Evolutionary conservation across 2,329 filamentous ascomycete genomes (phyloP).

Genomic region (Verticillium alfalfae): DNA sequence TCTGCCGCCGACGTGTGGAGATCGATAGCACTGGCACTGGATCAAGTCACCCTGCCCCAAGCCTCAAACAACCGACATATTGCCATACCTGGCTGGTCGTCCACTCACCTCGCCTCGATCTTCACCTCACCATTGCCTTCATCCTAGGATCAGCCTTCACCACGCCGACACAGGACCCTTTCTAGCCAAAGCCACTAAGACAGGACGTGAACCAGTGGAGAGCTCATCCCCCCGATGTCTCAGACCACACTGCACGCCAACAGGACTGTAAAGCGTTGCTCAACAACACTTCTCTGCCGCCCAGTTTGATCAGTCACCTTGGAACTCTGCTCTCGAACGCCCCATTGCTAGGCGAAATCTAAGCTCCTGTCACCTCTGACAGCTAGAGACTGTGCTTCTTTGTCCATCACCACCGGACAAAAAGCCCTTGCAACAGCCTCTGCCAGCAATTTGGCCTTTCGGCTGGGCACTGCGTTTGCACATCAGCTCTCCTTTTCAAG

Average conservation of each 20-base stretch:
- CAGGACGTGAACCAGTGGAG: slow-evolving; percentile 15
- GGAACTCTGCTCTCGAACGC: not conserved
- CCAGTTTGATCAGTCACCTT: slow-evolving; percentile 14
- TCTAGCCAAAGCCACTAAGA: slow-evolving; percentile 9
- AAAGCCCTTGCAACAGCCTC: not conserved
- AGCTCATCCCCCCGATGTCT: slow-evolving; percentile 22
- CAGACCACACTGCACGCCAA: slow-evolving; percentile 22
- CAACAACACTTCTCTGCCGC: slow-evolving; percentile 8
- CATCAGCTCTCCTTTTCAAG: not conserved
- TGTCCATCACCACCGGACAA: not conserved
- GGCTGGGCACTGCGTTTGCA: not conserved
- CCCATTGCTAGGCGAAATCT: not conserved
- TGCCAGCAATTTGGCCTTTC: not conserved
- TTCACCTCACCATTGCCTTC: slow-evolving; percentile 1
- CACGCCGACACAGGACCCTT: not conserved
- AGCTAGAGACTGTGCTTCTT: not conserved
- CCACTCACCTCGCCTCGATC: not conserved
- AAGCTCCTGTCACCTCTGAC: not conserved
- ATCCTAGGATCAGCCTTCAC: slow-evolving; percentile 4
- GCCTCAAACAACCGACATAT: not conserved
- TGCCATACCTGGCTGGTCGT: not conserved
- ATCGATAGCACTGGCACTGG: not conserved
- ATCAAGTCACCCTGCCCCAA: not conserved
- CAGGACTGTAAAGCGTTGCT: slow-evolving; percentile 18
- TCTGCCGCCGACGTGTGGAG: not conserved